Evolutionary conservation across 2,329 filamentous ascomycete genomes (phyloP).

Genomic region (Xylaria arbuscula): DNA sequence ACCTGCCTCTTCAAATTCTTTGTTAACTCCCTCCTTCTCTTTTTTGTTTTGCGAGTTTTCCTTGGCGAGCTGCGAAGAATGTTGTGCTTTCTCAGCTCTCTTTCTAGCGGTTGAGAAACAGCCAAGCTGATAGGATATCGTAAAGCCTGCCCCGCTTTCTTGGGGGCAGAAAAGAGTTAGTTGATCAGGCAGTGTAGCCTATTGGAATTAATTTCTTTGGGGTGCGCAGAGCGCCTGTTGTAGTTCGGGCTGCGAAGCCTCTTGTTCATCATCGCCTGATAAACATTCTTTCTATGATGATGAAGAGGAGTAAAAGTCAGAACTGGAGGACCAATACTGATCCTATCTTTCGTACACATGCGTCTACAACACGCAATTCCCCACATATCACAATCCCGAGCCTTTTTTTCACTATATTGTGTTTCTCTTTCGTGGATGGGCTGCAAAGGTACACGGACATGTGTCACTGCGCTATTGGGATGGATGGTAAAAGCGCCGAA

Average conservation of each 20-base stretch:
- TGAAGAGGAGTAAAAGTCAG: background rate
- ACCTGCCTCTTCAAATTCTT: constrained; percentile 1
- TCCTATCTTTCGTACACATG: constrained; percentile 13
- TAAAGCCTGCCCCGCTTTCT: constrained; percentile 23
- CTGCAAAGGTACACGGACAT: constrained; percentile 26
- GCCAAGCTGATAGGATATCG: background rate
- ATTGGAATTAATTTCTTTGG: constrained; percentile 3
- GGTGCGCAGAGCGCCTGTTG: background rate
- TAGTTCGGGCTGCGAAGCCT: constrained; percentile 6
- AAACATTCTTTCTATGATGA: constrained; percentile 5
- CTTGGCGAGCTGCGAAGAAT: background rate
- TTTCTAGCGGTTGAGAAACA: background rate
- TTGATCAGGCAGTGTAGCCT: constrained; percentile 20
- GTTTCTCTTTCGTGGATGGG: constrained; percentile 10
- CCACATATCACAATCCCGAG: constrained; percentile 1
- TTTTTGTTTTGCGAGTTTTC: background rate
- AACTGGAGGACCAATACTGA: background rate
- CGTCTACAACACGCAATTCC: constrained; percentile 17
- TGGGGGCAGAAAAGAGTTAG: constrained; percentile 6
- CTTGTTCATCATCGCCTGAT: constrained; percentile 7
- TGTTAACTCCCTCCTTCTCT: background rate
- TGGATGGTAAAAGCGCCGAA: constrained; percentile 24
- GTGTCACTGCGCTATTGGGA: constrained; percentile 35
- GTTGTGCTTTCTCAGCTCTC: background rate
- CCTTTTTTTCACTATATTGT: background rate